Evolutionary conservation across 495 filamentous ascomycete species (phyloP), one percentile per base, ranked within the genome.

Genomic region (Rhizodiscina lignyota): DNA sequence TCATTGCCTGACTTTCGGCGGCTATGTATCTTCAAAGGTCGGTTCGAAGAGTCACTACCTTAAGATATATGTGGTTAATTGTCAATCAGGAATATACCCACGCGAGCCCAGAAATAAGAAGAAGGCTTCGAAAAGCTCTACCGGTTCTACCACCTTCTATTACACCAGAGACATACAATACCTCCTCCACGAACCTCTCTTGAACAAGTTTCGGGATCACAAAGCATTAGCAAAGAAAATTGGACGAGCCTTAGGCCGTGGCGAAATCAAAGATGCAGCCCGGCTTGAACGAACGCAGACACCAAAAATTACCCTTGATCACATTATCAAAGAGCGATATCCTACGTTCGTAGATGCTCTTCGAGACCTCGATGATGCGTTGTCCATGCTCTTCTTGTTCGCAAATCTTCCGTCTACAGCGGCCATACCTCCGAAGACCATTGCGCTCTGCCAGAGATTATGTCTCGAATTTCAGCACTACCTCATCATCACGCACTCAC

Each of bases 91-190:
- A 47, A 96, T 97, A 42, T 96, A 94, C 58, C 89, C 89, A 39
- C 76, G 89, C 53, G 91, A 97, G 63, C 89, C 89, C 24, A 69
- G 89, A 37, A 92, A 75, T 56, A 92, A 84, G 69, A 94, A 89
- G 64, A 94, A 93, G 68, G 89, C 77, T 29, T 82, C 82, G 48
- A 94, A 92, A 58, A 79, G 80, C 35, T 71, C 82, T 30, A 94
- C 81, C 2, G 72, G 78, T 26, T 79, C 76, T 30, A 96, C 89
- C 12, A 96, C 91, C 39, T 97, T 94, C 63, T 97, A 97, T 70
- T 97, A 97, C 64, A 82, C 86, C 48, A 92, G 89, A 64, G 89
- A 97, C 53, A 93, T 97, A 49, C 85, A 94, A 58, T 97, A 93
- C 46, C 74, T 97, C 18, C 76, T 94, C 34, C 89, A 97, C 56